A percentile compares a stretch with the other conserved stretches of the same genome.
Evolutionary conservation across 768 basidiomycete genomes (phyloP).

Genomic region (Lentinula edodes): DNA sequence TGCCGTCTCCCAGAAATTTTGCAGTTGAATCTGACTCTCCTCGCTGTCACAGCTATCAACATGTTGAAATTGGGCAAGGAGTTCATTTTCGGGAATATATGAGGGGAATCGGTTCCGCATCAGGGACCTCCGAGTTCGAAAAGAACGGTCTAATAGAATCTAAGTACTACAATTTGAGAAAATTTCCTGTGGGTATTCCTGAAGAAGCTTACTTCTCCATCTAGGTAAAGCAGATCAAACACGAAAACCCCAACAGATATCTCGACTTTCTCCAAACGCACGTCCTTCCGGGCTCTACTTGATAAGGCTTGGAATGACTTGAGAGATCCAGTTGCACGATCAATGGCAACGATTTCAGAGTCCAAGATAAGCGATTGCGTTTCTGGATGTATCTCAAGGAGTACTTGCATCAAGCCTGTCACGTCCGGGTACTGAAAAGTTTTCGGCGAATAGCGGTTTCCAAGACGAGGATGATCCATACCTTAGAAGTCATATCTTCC

Average conservation of each 20-base stretch:
- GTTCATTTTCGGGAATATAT: constrained; percentile 34
- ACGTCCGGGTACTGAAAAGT: constrained; percentile 75
- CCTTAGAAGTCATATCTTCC: constrained; percentile 91
- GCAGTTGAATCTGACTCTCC: constrained; percentile 53
- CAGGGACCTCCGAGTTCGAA: constrained; percentile 63
- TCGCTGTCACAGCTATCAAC: constrained; percentile 69
- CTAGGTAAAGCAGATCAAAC: constrained; percentile 86
- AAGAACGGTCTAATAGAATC: constrained; percentile 63
- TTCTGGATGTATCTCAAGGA: constrained; percentile 38
- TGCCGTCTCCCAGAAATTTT: constrained; percentile 75
- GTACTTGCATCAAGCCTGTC: constrained; percentile 38
- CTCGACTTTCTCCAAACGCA: constrained; percentile 66
- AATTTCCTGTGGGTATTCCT: not conserved
- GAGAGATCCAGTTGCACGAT: constrained; percentile 53
- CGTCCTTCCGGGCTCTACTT: constrained; percentile 80
- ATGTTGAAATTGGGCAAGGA: constrained; percentile 60
- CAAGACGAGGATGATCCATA: constrained; percentile 15
- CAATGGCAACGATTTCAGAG: constrained; percentile 84
- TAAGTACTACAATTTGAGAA: constrained; percentile 19
- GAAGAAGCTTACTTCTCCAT: constrained; percentile 58
- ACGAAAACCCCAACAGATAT: constrained; percentile 79
- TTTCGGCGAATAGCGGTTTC: constrained; percentile 3
- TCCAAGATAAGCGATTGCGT: constrained; percentile 71
- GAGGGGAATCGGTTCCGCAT: constrained; percentile 62
- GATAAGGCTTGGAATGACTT: constrained; percentile 86